A percentile compares a stretch with the other conserved stretches of the same genome.
phyloP scores from a whole-genome alignment of 768 basidiomycete genomes.

The Roridomyces roridus region DNA sequence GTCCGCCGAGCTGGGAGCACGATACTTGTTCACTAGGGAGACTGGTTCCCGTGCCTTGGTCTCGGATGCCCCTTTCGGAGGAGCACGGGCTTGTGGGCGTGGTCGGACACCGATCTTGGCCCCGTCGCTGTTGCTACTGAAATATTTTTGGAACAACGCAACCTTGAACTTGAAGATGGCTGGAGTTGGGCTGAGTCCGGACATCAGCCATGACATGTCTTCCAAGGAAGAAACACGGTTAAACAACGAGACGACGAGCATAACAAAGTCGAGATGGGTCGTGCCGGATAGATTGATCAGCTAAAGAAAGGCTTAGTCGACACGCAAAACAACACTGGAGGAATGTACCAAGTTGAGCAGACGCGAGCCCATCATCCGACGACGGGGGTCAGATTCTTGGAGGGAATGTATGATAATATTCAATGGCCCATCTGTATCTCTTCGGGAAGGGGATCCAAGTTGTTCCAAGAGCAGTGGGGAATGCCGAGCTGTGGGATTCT shows the following conservation, averaged over 20 bases:
- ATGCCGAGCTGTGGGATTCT: slow-evolving; percentile 41
- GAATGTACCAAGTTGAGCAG: slow-evolving; percentile 22
- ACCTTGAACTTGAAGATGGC: slow-evolving; percentile 46
- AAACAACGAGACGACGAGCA: slow-evolving; percentile 42
- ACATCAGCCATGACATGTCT: slow-evolving; percentile 36
- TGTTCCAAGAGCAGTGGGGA: slow-evolving; percentile 64
- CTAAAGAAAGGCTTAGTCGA: slow-evolving; percentile 27
- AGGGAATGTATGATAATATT: slow-evolving; percentile 39
- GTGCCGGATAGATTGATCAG: slow-evolving; percentile 48
- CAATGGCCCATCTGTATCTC: slow-evolving; percentile 60
- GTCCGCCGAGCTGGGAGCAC: slow-evolving; percentile 31
- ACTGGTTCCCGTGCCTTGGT: slow-evolving; percentile 25
- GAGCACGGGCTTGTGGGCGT: slow-evolving; percentile 39
- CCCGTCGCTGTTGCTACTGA: slow-evolving; percentile 31
- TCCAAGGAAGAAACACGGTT: slow-evolving; percentile 38
- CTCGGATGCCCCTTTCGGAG: slow-evolving; percentile 29
- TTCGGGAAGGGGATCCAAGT: slow-evolving; percentile 56
- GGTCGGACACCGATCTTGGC: slow-evolving; percentile 21
- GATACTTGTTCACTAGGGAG: slow-evolving; percentile 33
- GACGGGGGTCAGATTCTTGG: slow-evolving; percentile 16
- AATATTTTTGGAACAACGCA: slow-evolving; percentile 44
- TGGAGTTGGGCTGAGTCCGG: slow-evolving; percentile 38
- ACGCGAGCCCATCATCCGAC: slow-evolving; percentile 23
- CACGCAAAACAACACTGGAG: background rate
- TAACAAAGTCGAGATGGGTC: slow-evolving; percentile 40